Base-by-base conservation (phyloP, 108 stramenopile genomes). In the Heterococcus sp. region DNA sequence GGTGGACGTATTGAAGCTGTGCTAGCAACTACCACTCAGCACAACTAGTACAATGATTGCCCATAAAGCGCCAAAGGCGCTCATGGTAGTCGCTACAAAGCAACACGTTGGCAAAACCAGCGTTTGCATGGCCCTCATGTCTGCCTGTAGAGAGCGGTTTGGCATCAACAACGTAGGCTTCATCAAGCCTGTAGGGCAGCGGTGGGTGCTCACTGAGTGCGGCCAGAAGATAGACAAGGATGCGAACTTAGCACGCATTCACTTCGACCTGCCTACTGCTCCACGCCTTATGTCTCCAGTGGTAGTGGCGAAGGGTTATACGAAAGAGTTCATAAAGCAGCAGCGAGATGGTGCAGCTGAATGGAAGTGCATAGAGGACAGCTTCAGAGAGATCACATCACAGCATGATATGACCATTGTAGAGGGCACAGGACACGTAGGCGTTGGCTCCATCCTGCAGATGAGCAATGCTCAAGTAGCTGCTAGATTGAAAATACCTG, bases 391-490 rank as follows among this genome's bases (percentile, higher is more conserved):
- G 74, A 65, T 83, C 29, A 30, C 69, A 73, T 2, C 4, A 31
- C 37, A 2, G 26, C 72, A 75, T 65, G 82, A 83, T 26, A 69
- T 83, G 36, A 74, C 93, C 26, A 83, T 97, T 35, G 76, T 91
- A 32, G 97, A 97, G 80, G 97, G 97, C 14, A 97, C 97, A 3
- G 97, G 97, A 3, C 95, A 97, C 85, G 92, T 21, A 21, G 97
- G 94, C 27, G 97, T 97, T 26, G 97, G 97, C 31, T 91, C 91
- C 75, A 92, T 96, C 81, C 94, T 97, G 3, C 90, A 89, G 75
- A 86, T 92, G 67, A 94, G 90, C 88, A 97, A 97, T 86, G 97
- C 97, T 29, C 38, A 72, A 5, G 78, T 80, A 36, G 78, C 78
- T 37, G 39, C 82, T 73, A 66, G 91, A 69, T 69, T 96, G 29